phyloP scores from a whole-genome alignment of 495 filamentous ascomycete genomes.

The Neurospora sp. region DNA sequence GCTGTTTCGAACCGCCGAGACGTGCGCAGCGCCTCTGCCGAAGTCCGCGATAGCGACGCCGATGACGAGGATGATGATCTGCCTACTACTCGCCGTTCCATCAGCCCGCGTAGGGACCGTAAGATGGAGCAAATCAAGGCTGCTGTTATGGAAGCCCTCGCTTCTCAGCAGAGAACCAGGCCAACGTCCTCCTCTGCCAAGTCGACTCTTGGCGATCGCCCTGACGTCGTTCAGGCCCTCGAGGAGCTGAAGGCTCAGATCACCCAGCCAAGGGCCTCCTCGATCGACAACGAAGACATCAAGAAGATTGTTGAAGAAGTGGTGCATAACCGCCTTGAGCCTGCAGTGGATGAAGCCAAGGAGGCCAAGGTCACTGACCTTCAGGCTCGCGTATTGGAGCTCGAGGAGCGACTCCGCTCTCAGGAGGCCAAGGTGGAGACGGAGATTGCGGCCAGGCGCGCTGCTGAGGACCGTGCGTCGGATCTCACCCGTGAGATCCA shows the following conservation, averaged over 20 bases:
- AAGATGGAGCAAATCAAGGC: conserved; percentile 75
- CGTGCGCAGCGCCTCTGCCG: conserved; percentile 49
- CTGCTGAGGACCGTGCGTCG: conserved; percentile 32
- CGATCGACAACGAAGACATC: conserved; percentile 45
- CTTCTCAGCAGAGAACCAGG: conserved; percentile 40
- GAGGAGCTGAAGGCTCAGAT: conserved; percentile 42
- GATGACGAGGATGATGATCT: conserved; percentile 85
- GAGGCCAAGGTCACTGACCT: conserved; percentile 29
- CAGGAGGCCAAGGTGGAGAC: conserved; percentile 32
- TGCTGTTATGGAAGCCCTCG: conserved; percentile 70
- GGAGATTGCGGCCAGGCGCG: conserved; percentile 28
- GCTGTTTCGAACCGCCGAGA: conserved; percentile 36
- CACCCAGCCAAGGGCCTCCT: conserved; percentile 29
- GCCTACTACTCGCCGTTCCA: conserved; percentile 49
- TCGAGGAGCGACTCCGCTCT: conserved; percentile 37
- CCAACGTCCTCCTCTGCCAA: conserved; percentile 11
- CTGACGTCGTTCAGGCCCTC: conserved; percentile 24
- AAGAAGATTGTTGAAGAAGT: conserved; percentile 49
- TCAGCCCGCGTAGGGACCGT: conserved; percentile 58
- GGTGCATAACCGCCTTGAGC: conserved; percentile 38
- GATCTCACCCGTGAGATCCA: conserved; percentile 36
- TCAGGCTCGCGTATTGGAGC: conserved; percentile 26
- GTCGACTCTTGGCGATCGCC: conserved; percentile 14
- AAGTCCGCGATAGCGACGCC: conserved; percentile 72
- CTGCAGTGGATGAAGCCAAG: conserved; percentile 14